Conservation (phyloP, 176 grass and related monocot genomes). For the Miscanthus lutarioriparius region DNA sequence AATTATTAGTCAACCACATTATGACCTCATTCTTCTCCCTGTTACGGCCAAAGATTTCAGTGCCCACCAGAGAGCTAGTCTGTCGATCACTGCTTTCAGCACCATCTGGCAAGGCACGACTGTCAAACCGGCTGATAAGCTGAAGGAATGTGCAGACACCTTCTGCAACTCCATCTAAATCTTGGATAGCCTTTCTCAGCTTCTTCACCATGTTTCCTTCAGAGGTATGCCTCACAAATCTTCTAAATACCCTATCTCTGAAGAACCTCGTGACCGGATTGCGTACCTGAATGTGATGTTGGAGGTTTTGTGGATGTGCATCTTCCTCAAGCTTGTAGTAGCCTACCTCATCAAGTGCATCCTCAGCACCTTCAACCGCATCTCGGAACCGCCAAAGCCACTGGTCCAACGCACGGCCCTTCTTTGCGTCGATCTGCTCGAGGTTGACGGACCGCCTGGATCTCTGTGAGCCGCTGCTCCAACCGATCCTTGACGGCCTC, state of each 20-base stretch:
- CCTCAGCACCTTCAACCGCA: background rate
- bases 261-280: too few species aligned
- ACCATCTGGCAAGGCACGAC: background rate
- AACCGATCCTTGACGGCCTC: conserved; percentile 1
- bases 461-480: background rate
- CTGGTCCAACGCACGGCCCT: background rate
- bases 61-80: conserved; percentile 5
- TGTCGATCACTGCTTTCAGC: background rate
- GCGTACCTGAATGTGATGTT: too few species aligned
- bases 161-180: background rate
- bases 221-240: background rate
- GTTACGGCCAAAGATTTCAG: conserved; percentile 32
- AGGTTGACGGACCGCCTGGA: conserved; percentile 1
- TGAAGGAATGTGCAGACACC: conserved; percentile 18
- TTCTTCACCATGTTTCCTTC: background rate
- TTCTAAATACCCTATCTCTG: too few species aligned
- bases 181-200: background rate
- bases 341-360: conserved; percentile 22
- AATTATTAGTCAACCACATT: conserved; percentile 3
- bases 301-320: background rate
- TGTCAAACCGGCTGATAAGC: background rate
- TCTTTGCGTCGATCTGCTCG: background rate
- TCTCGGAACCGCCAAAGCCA: conserved; percentile 29
- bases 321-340: conserved; percentile 23
- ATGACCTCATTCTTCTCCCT: conserved; percentile 26